These are phyloP conservation scores for Trichoderma arundinaceum DNA, from an alignment of 2,329 filamentous ascomycete genomes.

Conservation along the genomic window DNA sequence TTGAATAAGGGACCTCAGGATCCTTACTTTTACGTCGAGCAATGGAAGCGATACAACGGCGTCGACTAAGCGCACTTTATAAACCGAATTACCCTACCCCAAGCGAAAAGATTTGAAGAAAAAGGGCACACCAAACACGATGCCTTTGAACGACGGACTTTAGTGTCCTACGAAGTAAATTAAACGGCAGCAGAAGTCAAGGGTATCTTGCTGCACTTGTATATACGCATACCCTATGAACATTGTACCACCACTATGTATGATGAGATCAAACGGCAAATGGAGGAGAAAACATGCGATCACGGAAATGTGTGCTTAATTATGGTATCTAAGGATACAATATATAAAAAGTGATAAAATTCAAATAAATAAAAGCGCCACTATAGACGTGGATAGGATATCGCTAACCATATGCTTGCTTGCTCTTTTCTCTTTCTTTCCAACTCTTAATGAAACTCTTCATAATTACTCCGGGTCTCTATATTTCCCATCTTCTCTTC, in stretches of 20 bases:
- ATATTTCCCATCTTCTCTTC: conserved; percentile 4
- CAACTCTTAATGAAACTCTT: neutral
- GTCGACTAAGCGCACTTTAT: conserved; percentile 51
- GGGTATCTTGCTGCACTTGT: conserved; percentile 37
- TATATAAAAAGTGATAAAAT: conserved; percentile 11
- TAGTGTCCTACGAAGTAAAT: neutral
- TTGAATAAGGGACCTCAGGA: conserved; percentile 61
- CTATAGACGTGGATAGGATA: conserved; percentile 31
- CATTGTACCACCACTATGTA: conserved; percentile 42
- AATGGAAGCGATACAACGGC: conserved; percentile 73
- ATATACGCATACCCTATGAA: conserved; percentile 41
- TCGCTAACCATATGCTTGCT: conserved; percentile 22
- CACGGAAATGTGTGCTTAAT: neutral
- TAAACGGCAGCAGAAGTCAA: conserved; percentile 16
- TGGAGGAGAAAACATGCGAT: neutral
- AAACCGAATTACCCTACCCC: neutral
- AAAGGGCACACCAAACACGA: neutral
- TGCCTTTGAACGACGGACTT: neutral
- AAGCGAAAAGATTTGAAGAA: neutral
- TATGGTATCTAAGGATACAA: conserved; percentile 4
- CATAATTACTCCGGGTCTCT: neutral
- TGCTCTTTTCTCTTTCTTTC: conserved; percentile 1
- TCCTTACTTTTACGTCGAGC: conserved; percentile 65
- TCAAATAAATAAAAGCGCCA: conserved; percentile 29
- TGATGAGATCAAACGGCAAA: conserved; percentile 34